phyloP scores from a whole-genome alignment of 176 grass and related monocot species.

The Carex scoparia region DNA sequence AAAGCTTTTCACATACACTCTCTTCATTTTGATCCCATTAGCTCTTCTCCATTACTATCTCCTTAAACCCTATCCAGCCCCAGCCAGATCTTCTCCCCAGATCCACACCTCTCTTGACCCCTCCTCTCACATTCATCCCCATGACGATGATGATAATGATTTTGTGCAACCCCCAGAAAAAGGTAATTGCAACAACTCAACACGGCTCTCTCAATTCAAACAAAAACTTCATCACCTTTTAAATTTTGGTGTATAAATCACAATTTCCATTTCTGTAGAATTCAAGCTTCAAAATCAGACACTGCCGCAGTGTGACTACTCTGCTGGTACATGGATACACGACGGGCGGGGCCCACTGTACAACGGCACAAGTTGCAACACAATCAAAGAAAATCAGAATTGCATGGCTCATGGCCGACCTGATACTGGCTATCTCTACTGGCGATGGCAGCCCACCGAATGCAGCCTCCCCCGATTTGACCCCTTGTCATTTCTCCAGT shows the following conservation, averaged over 20 bases:
- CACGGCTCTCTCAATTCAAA: no score
- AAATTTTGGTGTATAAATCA: no score
- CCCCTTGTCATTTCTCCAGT: constrained; percentile 38
- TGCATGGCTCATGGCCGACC: constrained; percentile 84
- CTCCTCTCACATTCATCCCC: not conserved
- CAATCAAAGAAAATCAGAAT: constrained; percentile 86
- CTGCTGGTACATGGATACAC: constrained; percentile 55
- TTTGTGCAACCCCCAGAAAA: not conserved
- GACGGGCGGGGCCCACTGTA: constrained; percentile 42
- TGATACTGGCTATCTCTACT: constrained; percentile 71
- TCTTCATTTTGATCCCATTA: constrained; percentile 53
- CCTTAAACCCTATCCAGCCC: constrained; percentile 26
- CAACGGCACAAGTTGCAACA: constrained; percentile 53
- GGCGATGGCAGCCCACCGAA: constrained; percentile 54
- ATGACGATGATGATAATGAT: not conserved
- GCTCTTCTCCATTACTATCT: constrained; percentile 58
- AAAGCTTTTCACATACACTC: constrained; percentile 37
- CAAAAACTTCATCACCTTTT: no score
- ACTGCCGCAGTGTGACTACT: constrained; percentile 43
- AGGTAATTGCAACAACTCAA: not conserved
- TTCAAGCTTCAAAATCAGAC: not conserved
- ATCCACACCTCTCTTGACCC: not conserved
- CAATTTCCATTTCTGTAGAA: not conserved
- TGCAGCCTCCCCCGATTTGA: constrained; percentile 65
- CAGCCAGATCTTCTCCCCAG: not conserved